A percentile compares a stretch with the other conserved stretches of the same genome.
Evolutionary conservation across 2,329 filamentous ascomycete species (phyloP).

Genomic region (Xylaria sp.): DNA sequence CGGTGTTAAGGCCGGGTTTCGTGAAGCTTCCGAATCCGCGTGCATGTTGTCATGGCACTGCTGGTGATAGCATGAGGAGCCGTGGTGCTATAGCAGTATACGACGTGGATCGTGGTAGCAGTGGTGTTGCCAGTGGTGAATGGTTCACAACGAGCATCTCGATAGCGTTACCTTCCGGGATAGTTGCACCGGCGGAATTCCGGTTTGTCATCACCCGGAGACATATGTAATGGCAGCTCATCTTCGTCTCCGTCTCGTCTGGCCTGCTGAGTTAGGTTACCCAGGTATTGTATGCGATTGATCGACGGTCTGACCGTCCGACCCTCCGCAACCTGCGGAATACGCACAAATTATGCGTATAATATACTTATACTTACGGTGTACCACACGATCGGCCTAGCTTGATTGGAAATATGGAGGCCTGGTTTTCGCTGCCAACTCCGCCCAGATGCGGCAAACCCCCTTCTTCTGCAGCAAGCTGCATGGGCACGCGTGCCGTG

Average conservation of each 20-base stretch:
- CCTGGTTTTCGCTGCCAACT: conserved; percentile 2
- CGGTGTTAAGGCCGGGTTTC: conserved; percentile 19
- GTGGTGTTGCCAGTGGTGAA: not conserved
- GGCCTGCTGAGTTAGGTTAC: conserved; percentile 11
- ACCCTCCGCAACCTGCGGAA: conserved; percentile 27
- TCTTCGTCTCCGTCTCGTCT: not conserved
- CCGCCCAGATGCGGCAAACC: conserved; percentile 1
- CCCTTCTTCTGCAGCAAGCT: conserved; percentile 6
- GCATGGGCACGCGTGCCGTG: conserved; percentile 11
- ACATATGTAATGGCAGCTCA: not conserved
- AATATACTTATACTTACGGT: not conserved
- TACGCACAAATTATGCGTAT: conserved; percentile 23
- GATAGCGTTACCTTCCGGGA: not conserved
- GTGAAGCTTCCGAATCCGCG: conserved; percentile 14
- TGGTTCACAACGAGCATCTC: conserved; percentile 5
- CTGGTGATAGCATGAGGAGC: not conserved
- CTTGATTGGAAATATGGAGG: conserved; percentile 8
- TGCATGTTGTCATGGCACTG: not conserved
- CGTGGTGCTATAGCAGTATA: not conserved
- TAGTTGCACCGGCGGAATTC: not conserved
- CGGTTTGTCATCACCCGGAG: conserved; percentile 7
- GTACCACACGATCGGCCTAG: not conserved
- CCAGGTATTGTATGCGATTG: not conserved
- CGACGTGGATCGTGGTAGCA: not conserved
- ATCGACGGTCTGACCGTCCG: conserved; percentile 16